These are phyloP conservation scores for Euphrasia confusa DNA, from an alignment of 257 asterid genomes.

Conservation along the genomic window DNA sequence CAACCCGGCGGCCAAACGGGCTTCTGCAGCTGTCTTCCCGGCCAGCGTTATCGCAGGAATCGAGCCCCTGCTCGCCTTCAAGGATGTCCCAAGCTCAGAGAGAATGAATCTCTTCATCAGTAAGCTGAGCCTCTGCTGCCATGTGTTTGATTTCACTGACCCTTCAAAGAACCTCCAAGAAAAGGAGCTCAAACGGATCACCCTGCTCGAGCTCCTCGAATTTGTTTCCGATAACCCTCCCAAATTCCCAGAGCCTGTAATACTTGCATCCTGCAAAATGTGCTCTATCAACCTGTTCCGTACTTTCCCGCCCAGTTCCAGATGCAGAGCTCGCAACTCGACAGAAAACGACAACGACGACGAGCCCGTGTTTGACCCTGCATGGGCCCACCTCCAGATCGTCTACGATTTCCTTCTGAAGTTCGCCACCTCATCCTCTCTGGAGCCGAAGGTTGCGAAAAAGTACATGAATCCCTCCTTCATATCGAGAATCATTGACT, in stretches of 20 bases:
- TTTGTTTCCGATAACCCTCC: constrained; percentile 61
- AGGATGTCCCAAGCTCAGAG: constrained; percentile 63
- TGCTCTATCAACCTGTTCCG: constrained; percentile 75
- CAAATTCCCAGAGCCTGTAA: constrained; percentile 59
- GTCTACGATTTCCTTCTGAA: constrained; percentile 71
- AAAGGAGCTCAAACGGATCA: constrained; percentile 64
- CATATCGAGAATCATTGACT: constrained; percentile 55
- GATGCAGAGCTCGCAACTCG: constrained; percentile 27
- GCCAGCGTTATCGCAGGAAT: constrained; percentile 62
- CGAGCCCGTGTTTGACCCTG: constrained; percentile 73
- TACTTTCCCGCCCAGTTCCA: constrained; percentile 54
- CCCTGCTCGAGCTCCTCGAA: constrained; percentile 73
- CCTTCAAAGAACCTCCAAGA: constrained; percentile 48
- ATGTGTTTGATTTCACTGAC: constrained; percentile 71
- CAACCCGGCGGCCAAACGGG: constrained; percentile 36
- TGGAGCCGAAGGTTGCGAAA: constrained; percentile 70
- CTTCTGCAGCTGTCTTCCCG: constrained; percentile 60
- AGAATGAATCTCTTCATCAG: constrained; percentile 79
- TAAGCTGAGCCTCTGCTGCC: constrained; percentile 80
- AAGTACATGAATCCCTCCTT: constrained; percentile 63
- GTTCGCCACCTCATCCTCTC: constrained; percentile 53
- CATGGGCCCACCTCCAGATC: constrained; percentile 80
- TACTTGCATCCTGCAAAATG: constrained; percentile 73
- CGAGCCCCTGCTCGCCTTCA: constrained; percentile 80
- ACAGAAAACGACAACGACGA: constrained; percentile 57